Percentiles rank a stretch among this genome's conserved stretches.
Conservation (phyloP, 805 yeast genomes). For the Candida palmyrensis region DNA sequence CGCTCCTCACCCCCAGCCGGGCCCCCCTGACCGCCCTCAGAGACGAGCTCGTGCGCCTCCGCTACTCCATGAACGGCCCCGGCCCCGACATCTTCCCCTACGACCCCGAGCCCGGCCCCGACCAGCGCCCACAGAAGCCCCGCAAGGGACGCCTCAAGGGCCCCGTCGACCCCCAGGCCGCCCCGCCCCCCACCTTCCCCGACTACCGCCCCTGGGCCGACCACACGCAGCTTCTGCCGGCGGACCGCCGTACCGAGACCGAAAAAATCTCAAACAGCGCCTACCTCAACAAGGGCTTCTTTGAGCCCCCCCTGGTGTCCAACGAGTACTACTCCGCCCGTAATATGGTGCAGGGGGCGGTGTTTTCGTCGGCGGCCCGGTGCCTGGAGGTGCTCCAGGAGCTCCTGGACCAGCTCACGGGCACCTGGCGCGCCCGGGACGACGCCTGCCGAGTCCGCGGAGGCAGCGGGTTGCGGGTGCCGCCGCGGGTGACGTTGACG, state of each 20-base stretch:
- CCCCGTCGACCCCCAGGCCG: not conserved
- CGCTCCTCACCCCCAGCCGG: constrained; percentile 4
- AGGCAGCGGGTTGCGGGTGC: constrained; percentile 58
- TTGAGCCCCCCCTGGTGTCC: constrained; percentile 55
- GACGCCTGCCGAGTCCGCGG: constrained; percentile 33
- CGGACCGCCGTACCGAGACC: constrained; percentile 40
- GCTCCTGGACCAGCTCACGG: constrained; percentile 32
- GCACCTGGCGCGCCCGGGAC: constrained; percentile 33
- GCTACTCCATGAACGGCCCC: constrained; percentile 33
- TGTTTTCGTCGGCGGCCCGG: constrained; percentile 30
- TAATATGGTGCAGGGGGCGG: constrained; percentile 46
- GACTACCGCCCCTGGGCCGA: constrained; percentile 74
- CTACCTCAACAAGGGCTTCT: constrained; percentile 64
- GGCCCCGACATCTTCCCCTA: constrained; percentile 28
- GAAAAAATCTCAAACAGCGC: constrained; percentile 42
- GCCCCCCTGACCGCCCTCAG: constrained; percentile 17
- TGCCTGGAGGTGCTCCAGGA: constrained; percentile 32
- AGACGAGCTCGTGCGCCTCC: constrained; percentile 31
- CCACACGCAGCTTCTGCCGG: constrained; percentile 25
- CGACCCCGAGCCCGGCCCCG: constrained; percentile 6
- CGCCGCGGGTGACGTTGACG: constrained; percentile 86
- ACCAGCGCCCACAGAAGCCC: too few species aligned
- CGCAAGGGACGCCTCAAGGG: too few species aligned
- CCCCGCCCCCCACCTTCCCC: constrained; percentile 41
- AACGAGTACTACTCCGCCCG: constrained; percentile 71